Evolutionary conservation across 1,139 yeast species (phyloP), one percentile per base, ranked within the genome.

Genomic region (Candida tropicalis): DNA sequence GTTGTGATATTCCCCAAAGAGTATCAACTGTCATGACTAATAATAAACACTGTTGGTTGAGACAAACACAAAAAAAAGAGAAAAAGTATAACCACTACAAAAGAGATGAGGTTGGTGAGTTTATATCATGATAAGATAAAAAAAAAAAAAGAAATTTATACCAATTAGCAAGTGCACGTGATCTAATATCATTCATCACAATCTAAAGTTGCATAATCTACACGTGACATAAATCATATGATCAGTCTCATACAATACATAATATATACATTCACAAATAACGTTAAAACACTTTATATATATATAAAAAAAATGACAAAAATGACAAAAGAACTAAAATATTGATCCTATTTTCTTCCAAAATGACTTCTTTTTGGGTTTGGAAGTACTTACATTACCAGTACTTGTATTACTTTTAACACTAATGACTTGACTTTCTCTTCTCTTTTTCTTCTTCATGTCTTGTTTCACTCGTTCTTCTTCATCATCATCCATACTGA

Each of bases 401-500:
- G 35, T 37, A 16, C 42, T 37, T 23, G 42, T 48, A 40, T 46
- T 45, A 33, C 48, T 47, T 24, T 42, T 40, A 10, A 39, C 42
- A 31, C 42, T 44, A 9, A 11, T 23, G 8, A 39, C 42, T 53
- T 47, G 15, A 44, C 44, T 42, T 49, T 36, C 28, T 10, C 35
- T 39, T 26, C 39, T 38, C 10, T 32, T 34, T 49, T 43, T 52
- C 46, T 53, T 43, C 11, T 39, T 36, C 9, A 44, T 16, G 27
- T 52, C 55, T 41, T 48, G 52, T 25, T 57, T 52, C 41, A 54
- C 35, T 44, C 53, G 52, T 42, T 48, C 45, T 48, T 58, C 51
- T 50, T 65, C 55, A 50, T 65, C 58, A 51, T 65, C 70, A 40
- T 60, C 62, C 47, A 66, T 64, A 36, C 68, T 56, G 38, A 68